Evolutionary conservation across 2,329 filamentous ascomycete genomes (phyloP).

Genomic region (Orbilia quercus): DNA sequence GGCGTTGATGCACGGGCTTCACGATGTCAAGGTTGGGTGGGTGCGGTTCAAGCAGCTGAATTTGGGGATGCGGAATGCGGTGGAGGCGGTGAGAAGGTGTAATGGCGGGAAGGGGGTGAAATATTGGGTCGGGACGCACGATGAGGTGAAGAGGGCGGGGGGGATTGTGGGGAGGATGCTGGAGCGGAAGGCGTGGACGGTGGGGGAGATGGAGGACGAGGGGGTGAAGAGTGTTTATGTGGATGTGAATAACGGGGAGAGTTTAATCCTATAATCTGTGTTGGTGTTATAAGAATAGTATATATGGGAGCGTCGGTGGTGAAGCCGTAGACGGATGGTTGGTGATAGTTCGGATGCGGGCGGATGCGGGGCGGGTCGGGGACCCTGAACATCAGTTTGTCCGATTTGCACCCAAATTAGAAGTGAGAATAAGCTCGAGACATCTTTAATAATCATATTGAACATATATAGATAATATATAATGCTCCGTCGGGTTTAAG

Average conservation of each 20-base stretch:
- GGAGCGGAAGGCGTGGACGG: constrained; percentile 64
- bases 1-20: constrained; percentile 73
- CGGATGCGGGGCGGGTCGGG: neutral
- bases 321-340: too few species aligned
- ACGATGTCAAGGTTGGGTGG: constrained; percentile 69
- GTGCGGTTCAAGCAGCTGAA: constrained; percentile 69
- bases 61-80: constrained; percentile 72
- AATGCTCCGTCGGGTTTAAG: too few species aligned
- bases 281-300: too few species aligned
- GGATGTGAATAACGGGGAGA: constrained; percentile 70
- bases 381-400: constrained; percentile 38
- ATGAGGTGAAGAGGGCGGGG: constrained; percentile 72
- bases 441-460: too few species aligned
- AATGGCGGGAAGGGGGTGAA: constrained; percentile 64
- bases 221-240: constrained; percentile 64
- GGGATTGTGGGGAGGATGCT: constrained; percentile 70
- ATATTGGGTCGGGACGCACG: constrained; percentile 76
- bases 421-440: too few species aligned
- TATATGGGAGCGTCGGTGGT: too few species aligned
- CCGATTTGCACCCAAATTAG: constrained; percentile 2
- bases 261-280: constrained; percentile 65
- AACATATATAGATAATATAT: neutral
- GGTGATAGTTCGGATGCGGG: too few species aligned
- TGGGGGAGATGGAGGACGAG: constrained; percentile 65
- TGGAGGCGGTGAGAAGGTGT: constrained; percentile 67